Conservation (phyloP, 2,329 filamentous ascomycete genomes). For the Claviceps capensis region DNA sequence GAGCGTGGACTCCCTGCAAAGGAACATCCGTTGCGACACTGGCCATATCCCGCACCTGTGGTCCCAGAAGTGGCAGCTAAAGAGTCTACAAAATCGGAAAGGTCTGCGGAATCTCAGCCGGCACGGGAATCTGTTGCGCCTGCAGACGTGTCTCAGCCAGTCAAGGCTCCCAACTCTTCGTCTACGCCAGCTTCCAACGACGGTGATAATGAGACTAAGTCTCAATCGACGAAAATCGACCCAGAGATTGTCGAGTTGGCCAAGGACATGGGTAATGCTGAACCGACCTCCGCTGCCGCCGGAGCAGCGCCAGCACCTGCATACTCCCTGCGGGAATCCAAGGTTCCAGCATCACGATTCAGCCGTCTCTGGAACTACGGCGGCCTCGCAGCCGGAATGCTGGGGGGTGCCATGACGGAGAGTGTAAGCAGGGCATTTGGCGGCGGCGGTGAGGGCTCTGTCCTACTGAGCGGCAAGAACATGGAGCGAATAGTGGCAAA, state of each 20-base stretch:
- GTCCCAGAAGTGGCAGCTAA: conserved; percentile 1
- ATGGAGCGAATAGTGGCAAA: conserved; percentile 89
- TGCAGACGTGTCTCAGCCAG: background rate
- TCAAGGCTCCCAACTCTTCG: background rate
- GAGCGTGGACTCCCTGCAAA: conserved; percentile 14
- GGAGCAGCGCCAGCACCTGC: conserved; percentile 8
- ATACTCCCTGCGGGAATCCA: conserved; percentile 74
- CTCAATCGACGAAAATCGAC: conserved; percentile 2
- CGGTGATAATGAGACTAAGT: background rate
- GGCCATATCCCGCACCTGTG: conserved; percentile 16
- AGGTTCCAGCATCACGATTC: conserved; percentile 75
- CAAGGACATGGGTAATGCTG: conserved; percentile 12
- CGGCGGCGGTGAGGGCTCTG: conserved; percentile 51
- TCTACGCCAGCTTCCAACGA: background rate
- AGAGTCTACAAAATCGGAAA: background rate
- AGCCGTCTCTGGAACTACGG: conserved; percentile 90
- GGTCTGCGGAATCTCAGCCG: background rate
- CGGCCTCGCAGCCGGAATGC: conserved; percentile 86
- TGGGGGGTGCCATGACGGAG: conserved; percentile 81
- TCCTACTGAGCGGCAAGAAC: conserved; percentile 78
- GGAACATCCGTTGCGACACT: conserved; percentile 24
- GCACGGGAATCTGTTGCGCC: background rate
- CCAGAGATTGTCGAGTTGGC: conserved; percentile 11
- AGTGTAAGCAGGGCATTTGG: conserved; percentile 69
- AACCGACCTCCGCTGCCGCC: conserved; percentile 5